Base-by-base conservation (phyloP, 2,329 filamentous ascomycete species). In the Colletotrichum coccodes region DNA sequence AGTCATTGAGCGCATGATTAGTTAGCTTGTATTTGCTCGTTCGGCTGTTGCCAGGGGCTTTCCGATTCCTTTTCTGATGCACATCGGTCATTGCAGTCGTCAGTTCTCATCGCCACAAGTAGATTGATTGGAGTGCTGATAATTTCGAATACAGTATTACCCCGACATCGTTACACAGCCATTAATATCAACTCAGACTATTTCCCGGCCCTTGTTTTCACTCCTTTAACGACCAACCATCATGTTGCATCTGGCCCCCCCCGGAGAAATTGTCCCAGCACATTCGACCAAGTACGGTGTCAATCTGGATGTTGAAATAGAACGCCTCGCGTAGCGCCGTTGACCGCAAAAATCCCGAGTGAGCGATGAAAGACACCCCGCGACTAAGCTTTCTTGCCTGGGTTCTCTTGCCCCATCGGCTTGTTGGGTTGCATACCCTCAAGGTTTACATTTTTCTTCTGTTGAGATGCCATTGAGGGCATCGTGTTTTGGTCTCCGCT, bases 391-490 rank as follows among this genome's bases (percentile, higher is more conserved):
- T 58, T 64, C 23, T 64, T 53, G 23, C 60, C 46, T 1, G 21
- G 8, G 16, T 64, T 64, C 14, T 64, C 53, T 9, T 58, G 36
- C 6, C 60, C 64, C 9, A 21, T 50, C 14, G 30, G 32, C 6
- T 34, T 30, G n/a, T 12, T 26, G 3, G 34, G 23, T 6, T 46
- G 53, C 36, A 32, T 23, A 2, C 58, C 60, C 38, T 59, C 64
- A 12, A 68, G 60, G 38, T 18, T 61, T 5, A 16, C 60, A 12
- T 18, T 14, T 32, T 68, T 68, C 38, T 59, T 53, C 32, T 64
- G 60, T 26, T 68, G 49, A 23, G 60, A 38, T 3, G 30, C 38
- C 64, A 68, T 53, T 4, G 60, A 59, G 1, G 64, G 60, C 64
- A 64, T 68, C 14, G 64, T 4, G 46, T 44, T 53, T 14, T 18